Base-by-base conservation (phyloP, 306 rosid species). In the Cyclanthera cordifolia region DNA sequence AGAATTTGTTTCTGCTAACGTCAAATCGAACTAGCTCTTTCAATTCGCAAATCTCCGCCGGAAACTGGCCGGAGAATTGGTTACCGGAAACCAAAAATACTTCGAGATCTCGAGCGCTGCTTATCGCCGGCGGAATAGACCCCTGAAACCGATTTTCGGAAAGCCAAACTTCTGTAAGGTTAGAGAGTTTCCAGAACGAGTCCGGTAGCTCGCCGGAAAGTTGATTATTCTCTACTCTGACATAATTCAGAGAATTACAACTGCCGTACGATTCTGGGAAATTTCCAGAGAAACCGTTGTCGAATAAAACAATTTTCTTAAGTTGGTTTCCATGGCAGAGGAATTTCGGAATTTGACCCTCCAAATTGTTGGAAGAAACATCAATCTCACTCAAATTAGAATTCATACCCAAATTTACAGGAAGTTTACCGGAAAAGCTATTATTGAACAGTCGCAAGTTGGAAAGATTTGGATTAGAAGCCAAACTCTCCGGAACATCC, bases 321-420 rank as follows among this genome's bases (percentile, higher is more conserved):
- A 90, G 90, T 32, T 70, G 77, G 6, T 85, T 90, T 27, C 78
- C 25, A 39, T 58, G 14, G 32, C 99, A 93, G 58, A 93, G 86
- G 57, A 58, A 75, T 43, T 74, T 59, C 0, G 99, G 96, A 20
- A 90, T 74, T 63, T 76, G 83, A 5, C 91, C 95, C 2, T 14
- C 37, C 46, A 93, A 85, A 47, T 77, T 59, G 69, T 90, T 93
- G 0, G 91, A 83, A 4, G 97, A 93, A 72, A 90, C 86, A 66
- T 93, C 97, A 17, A 93, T 48, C 1, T 78, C 83, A 4, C 2
- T 9, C 64, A 93, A 52, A 2, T 59, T 53, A 3, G 95, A 83
- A 69, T 80, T 37, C 19, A 53, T 67, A 14, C 97, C 99, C 1
- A 93, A 82, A 83, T 78, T 74, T 19, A 14, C 58, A 0, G 96